Evolutionary conservation across 139 green algal species (phyloP).

Genomic region (Chlorella sp.): DNA sequence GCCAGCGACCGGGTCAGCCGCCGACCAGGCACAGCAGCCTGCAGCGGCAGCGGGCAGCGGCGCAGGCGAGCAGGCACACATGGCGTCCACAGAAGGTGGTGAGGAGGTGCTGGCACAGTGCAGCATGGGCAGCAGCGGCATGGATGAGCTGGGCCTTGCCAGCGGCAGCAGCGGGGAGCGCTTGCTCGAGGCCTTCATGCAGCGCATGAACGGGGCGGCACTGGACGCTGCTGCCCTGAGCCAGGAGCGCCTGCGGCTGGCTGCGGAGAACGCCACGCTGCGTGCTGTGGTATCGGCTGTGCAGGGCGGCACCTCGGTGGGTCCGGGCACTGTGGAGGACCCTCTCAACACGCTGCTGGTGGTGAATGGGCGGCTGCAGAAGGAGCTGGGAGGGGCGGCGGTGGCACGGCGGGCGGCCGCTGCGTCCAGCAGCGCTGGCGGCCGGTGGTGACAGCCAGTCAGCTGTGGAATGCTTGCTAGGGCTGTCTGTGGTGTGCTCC

Average conservation of each 20-base stretch:
- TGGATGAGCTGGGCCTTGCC: slow-evolving; percentile 16
- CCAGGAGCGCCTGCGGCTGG: slow-evolving; percentile 75
- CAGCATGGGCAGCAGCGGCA: neutral
- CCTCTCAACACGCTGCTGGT: slow-evolving; percentile 88
- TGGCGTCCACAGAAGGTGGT: neutral
- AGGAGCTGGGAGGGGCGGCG: slow-evolving; percentile 2
- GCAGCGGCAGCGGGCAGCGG: neutral
- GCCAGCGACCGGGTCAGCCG: no score
- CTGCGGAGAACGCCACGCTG: slow-evolving; percentile 84
- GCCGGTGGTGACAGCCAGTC: neutral
- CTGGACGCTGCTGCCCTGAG: slow-evolving; percentile 78
- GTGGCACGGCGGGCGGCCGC: neutral
- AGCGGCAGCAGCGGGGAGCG: slow-evolving; percentile 15
- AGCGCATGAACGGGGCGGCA: slow-evolving; percentile 37
- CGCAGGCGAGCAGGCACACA: neutral
- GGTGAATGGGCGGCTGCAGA: slow-evolving; percentile 84
- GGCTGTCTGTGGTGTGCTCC: no score
- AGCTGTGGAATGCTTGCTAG: neutral
- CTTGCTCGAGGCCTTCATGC: slow-evolving; percentile 11
- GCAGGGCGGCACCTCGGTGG: slow-evolving; percentile 80
- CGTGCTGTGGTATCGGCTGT: slow-evolving; percentile 76
- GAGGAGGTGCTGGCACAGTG: neutral
- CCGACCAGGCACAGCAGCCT: no score
- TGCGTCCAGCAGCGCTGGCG: neutral
- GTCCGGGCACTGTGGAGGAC: slow-evolving; percentile 83